Base-by-base conservation (phyloP, 83 land plant species). In the Diphasiastrum complanatum region DNA sequence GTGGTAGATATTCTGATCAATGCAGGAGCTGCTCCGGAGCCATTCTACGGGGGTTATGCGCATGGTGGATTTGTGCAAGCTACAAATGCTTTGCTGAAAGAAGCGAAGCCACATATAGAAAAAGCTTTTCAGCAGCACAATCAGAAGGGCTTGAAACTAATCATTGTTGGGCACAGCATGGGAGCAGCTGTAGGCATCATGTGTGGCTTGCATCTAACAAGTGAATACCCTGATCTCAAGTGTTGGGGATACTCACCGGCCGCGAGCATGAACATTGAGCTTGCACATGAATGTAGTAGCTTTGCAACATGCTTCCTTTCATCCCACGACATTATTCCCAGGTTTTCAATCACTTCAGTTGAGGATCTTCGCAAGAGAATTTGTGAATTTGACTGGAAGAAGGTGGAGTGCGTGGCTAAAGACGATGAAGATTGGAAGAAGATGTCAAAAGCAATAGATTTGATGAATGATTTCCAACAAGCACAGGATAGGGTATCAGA, bases 111-210 rank as follows among this genome's bases (percentile, higher is more conserved):
- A 22, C 71, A 65, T 53, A 45, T 71, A n/a, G 16, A 65, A 34
- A 38, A 48, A 33, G 70, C 68, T 10, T 65, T 71, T 34, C 35
- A 45, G 29, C 63, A 71, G 22, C 60, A 65, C 22, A 22, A 32
- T 22, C 54, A 58, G 40, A 51, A 45, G 51, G 31, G 61, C 23
- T 11, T 61, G 37, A 56, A 71, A 23, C 70, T 71, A 8, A 53
- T 71, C 3, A 57, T 71, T 30, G 62, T 59, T 11, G 75, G 75
- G 1, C 75, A 71, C 41, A 71, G 75, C 63, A 45, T 71, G 70
- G 75, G 75, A n/a, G 75, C 75, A 32, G 75, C 75, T 26, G 63
- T 71, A 23, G 75, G 70, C 10, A 56, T 55, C 43, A 71, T 71
- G 71, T 46, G 51, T 43, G 75, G 75, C 20, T 28, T 71, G 43